These are phyloP conservation scores for Phytophthora cactorum DNA, from an alignment of 352 stramenopile genomes.

Conservation along the genomic window DNA sequence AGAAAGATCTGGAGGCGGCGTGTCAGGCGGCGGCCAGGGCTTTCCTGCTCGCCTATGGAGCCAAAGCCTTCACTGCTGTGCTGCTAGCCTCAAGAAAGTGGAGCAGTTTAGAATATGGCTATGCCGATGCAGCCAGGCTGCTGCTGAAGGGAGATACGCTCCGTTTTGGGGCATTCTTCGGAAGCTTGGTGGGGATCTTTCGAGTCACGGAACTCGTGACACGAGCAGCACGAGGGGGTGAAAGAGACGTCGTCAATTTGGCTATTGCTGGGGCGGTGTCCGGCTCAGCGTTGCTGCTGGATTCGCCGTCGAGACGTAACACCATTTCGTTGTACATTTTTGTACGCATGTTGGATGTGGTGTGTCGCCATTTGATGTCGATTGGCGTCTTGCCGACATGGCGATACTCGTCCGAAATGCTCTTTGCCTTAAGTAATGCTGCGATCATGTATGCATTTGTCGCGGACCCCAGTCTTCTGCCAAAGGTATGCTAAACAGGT, in stretches of 20 bases:
- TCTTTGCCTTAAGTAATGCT: slow-evolving; percentile 82
- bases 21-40: slow-evolving; percentile 55
- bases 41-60: slow-evolving; percentile 80
- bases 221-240: slow-evolving; percentile 48
- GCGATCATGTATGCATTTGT: slow-evolving; percentile 85
- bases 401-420: slow-evolving; percentile 71
- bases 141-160: slow-evolving; percentile 73
- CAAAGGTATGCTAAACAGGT: slow-evolving; percentile 51
- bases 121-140: slow-evolving; percentile 75
- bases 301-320: slow-evolving; percentile 63
- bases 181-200: slow-evolving; percentile 76
- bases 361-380: slow-evolving; percentile 71
- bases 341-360: slow-evolving; percentile 84
- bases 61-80: slow-evolving; percentile 84
- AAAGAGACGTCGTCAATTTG: slow-evolving; percentile 63
- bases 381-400: slow-evolving; percentile 56
- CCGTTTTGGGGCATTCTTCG: slow-evolving; percentile 82
- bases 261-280: slow-evolving; percentile 73
- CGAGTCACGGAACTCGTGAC: slow-evolving; percentile 63
- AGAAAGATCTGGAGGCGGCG: slow-evolving; percentile 55
- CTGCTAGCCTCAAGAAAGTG: slow-evolving; percentile 81
- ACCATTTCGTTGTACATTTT: slow-evolving; percentile 89
- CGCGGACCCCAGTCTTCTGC: slow-evolving; percentile 65
- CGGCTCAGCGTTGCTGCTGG: slow-evolving; percentile 73
- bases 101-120: slow-evolving; percentile 77